Evolutionary conservation across 331 rosid genomes (phyloP).

Genomic region (Arachis monticola): DNA sequence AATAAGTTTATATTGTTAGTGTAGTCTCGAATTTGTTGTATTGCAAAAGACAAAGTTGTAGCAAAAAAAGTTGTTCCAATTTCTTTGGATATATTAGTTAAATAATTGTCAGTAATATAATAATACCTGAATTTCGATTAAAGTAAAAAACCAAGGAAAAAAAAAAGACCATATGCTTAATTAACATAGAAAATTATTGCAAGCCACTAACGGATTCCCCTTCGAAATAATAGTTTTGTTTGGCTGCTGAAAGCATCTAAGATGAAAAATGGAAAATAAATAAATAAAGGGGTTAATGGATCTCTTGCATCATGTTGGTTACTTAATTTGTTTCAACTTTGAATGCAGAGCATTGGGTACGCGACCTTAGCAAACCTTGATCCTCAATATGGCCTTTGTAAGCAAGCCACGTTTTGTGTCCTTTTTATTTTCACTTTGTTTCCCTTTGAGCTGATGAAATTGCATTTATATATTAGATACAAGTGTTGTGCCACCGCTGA

Average conservation of each 20-base stretch:
- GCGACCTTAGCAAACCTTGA: constrained; percentile 82
- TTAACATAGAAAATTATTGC: too few relatives aligned
- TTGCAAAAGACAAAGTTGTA: too few relatives aligned
- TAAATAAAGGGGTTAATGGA: neutral
- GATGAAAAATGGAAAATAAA: neutral
- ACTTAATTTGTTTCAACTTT: constrained; percentile 10
- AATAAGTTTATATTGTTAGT: too few relatives aligned
- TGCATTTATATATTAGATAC: constrained; percentile 49
- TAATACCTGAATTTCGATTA: too few relatives aligned
- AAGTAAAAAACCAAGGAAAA: too few relatives aligned
- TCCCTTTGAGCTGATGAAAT: neutral
- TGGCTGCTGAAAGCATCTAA: neutral
- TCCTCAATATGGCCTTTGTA: constrained; percentile 91
- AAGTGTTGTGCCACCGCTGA: constrained; percentile 77
- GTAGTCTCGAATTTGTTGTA: too few relatives aligned
- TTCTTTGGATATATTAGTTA: too few relatives aligned
- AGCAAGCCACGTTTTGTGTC: constrained; percentile 54
- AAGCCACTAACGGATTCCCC: too few relatives aligned
- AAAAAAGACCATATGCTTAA: too few relatives aligned
- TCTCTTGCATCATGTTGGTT: neutral
- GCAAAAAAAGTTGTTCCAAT: too few relatives aligned
- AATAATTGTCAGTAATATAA: too few relatives aligned
- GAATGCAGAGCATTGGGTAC: constrained; percentile 84
- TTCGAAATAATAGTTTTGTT: neutral
- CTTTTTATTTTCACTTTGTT: neutral